Evolutionary conservation across 176 grass and related monocot species (phyloP), one percentile per base, ranked within the genome.

Genomic region (Cenchrus americanus): DNA sequence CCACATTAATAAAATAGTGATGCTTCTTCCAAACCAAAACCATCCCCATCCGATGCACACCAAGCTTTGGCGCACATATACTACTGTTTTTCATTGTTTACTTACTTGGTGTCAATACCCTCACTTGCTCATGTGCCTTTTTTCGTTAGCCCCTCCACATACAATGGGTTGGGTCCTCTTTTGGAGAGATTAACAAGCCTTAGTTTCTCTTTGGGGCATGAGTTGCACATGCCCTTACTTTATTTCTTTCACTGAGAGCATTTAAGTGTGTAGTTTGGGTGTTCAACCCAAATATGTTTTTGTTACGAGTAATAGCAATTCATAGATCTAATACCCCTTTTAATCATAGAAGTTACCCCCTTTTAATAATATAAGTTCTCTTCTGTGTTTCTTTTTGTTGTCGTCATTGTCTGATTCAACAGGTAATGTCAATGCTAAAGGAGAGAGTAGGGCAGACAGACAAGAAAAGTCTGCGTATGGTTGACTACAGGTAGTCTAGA

Each of bases 371-470:
- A 27, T 23, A 44, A 42, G 22, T 76, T 69, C 4, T 76, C 49
- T 75, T 79, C 30, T 68, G 52, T 52, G 37, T 85, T 27, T 71
- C 15, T 77, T 10, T 85, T 82, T 73, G 50, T 67, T 78, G 54
- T 18, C 18, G 54, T 18, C 18, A 10, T 82, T 66, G 9, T 77
- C 37, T 76, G 75, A 58, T 75, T 83, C 47, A 82, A 61, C 77
- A 99, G 96, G 85, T 99, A 59, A 85, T 91, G 88, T 62, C 91
- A 90, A 92, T 99, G 89, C 67, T 99, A 59, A 99, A 99, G 83
- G 91, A 94, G 80, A 89, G 83, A 89, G 59, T 95, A 82, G 93
- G 91, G 79, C 96, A 99, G 83, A 92, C 87, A 60, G 77, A 95
- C 54, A 95, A 99, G 77, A 94, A 94, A 96, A 86, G 81, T 81